Conservation (phyloP, 805 yeast genomes). For the Metschnikowia lachancei region DNA sequence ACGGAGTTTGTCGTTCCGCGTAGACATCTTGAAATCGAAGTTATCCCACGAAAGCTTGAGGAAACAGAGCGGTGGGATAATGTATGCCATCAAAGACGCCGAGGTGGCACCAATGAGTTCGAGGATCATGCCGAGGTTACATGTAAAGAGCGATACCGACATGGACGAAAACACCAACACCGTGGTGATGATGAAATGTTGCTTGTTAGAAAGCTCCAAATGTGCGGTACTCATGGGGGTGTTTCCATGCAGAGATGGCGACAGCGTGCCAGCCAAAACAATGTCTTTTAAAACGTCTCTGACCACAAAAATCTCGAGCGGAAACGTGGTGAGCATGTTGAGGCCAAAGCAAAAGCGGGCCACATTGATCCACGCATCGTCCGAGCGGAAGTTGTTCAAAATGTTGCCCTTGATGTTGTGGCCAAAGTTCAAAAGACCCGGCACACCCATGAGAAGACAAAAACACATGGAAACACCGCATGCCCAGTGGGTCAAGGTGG, state of each 20-base stretch:
- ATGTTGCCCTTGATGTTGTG: slow-evolving; percentile 82
- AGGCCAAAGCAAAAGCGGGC: slow-evolving; percentile 90
- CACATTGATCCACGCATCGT: slow-evolving; percentile 72
- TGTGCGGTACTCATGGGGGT: slow-evolving; percentile 27
- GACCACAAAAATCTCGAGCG: slow-evolving; percentile 85
- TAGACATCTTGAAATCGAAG: slow-evolving; percentile 31
- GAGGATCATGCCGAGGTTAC: slow-evolving; percentile 83
- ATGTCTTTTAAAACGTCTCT: slow-evolving; percentile 80
- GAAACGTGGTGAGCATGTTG: slow-evolving; percentile 90
- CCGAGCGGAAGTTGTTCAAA: slow-evolving; percentile 77
- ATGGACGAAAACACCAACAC: slow-evolving; percentile 64
- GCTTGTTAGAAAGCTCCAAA: slow-evolving; percentile 41
- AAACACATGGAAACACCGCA: slow-evolving; percentile 78
- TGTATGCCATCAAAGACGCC: slow-evolving; percentile 89
- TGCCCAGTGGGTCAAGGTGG: slow-evolving; percentile 76
- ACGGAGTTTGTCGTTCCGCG: slow-evolving; percentile 22
- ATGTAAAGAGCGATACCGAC: slow-evolving; percentile 73
- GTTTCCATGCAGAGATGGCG: not conserved
- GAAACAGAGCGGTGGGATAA: slow-evolving; percentile 83
- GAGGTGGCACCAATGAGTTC: slow-evolving; percentile 92
- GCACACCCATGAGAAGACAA: slow-evolving; percentile 72
- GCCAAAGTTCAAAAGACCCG: slow-evolving; percentile 75
- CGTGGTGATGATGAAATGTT: slow-evolving; percentile 66
- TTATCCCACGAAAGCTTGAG: slow-evolving; percentile 55
- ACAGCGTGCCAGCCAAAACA: slow-evolving; percentile 25